phyloP scores from a whole-genome alignment of 2,329 filamentous ascomycete species.

The Sordariomycetes sp. region DNA sequence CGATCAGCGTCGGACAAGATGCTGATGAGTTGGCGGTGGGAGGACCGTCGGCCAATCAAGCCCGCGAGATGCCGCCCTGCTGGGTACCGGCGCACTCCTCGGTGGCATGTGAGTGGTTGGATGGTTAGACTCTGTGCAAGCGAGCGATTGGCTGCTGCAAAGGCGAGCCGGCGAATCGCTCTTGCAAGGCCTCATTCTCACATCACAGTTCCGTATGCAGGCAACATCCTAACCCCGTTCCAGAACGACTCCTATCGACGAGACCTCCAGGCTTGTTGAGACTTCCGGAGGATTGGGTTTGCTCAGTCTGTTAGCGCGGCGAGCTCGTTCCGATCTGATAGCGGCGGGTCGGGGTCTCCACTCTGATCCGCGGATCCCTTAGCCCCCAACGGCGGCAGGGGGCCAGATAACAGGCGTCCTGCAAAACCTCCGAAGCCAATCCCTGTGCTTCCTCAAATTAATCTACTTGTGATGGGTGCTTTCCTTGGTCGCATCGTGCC shows the following conservation, averaged over 20 bases:
- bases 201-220: neutral
- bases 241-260: too few relatives aligned
- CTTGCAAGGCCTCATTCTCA: neutral
- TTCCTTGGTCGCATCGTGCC: neutral
- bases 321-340: too few relatives aligned
- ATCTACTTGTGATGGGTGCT: neutral
- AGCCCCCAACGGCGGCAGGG: neutral
- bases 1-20: slow-evolving; percentile 1
- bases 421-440: neutral
- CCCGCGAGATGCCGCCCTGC: slow-evolving; percentile 1
- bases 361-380: neutral
- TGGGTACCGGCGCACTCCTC: neutral
- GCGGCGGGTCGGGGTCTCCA: too few relatives aligned
- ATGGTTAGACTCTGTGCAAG: neutral
- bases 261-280: too few relatives aligned
- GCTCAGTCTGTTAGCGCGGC: too few relatives aligned
- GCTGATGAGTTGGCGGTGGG: slow-evolving; percentile 4
- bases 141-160: neutral
- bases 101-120: slow-evolving; percentile 2
- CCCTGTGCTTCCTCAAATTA: neutral
- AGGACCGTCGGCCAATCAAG: slow-evolving; percentile 1
- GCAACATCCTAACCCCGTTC: too few relatives aligned
- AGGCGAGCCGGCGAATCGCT: neutral
- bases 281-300: too few relatives aligned
- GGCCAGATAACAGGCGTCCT: neutral